These are phyloP conservation scores for Pyrrhoderma lamaoense DNA, from an alignment of 1,284 basidiomycete genomes.

Conservation along the genomic window DNA sequence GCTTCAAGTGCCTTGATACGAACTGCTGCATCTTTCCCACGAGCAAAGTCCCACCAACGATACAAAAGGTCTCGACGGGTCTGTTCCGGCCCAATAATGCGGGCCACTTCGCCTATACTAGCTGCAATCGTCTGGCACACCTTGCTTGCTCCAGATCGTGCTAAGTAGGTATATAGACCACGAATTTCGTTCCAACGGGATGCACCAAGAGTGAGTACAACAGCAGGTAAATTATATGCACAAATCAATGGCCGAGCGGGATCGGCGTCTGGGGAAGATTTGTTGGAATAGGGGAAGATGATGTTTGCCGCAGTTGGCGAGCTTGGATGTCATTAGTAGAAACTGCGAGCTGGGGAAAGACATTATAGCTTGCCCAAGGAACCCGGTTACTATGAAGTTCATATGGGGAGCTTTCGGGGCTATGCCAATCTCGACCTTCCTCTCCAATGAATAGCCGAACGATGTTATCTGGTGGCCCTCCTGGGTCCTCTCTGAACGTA, in stretches of 20 bases:
- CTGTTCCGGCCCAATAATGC: conserved; percentile 70
- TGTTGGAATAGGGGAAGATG: conserved; percentile 18
- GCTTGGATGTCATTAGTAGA: background rate
- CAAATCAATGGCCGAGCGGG: conserved; percentile 79
- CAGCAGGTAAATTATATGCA: conserved; percentile 93
- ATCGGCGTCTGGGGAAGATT: conserved; percentile 25
- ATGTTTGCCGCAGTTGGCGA: background rate
- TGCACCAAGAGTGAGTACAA: conserved; percentile 77
- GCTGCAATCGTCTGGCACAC: conserved; percentile 79
- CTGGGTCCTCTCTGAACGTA: conserved; percentile 65
- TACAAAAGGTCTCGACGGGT: conserved; percentile 66
- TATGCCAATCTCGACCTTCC: conserved; percentile 26
- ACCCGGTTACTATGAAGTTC: background rate
- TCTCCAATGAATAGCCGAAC: conserved; percentile 69
- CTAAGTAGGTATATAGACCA: conserved; percentile 60
- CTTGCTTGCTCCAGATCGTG: conserved; percentile 49
- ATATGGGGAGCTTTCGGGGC: conserved; percentile 4
- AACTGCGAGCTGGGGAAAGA: background rate
- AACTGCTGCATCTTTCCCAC: conserved; percentile 60
- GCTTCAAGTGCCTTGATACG: conserved; percentile 64
- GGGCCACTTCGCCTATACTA: conserved; percentile 84
- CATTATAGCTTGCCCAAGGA: conserved; percentile 3
- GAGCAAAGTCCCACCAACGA: conserved; percentile 62
- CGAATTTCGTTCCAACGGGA: conserved; percentile 75
- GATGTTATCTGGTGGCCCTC: conserved; percentile 75